These are phyloP conservation scores for Clavispora phyllophila DNA, from an alignment of 805 yeast species.

Conservation along the genomic window DNA sequence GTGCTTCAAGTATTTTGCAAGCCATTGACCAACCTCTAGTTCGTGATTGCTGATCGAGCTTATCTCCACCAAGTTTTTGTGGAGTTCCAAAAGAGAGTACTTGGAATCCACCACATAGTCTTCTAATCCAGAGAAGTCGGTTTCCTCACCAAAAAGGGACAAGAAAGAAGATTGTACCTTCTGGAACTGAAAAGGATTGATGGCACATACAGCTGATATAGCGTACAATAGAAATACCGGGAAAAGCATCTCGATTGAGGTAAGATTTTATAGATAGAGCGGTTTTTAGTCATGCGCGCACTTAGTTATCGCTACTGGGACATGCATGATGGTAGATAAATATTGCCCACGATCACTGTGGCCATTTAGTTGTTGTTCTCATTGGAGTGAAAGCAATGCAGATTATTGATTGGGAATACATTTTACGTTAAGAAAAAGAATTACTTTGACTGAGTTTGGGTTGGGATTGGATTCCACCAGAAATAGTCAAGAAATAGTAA, in stretches of 20 bases:
- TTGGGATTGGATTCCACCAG: no score
- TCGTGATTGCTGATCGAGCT: slow-evolving; percentile 24
- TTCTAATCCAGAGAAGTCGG: neutral
- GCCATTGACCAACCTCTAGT: slow-evolving; percentile 31
- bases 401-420: no score
- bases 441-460: no score
- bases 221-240: neutral
- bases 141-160: neutral
- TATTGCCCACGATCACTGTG: no score
- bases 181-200: neutral
- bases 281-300: neutral
- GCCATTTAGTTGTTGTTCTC: no score
- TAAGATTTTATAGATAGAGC: neutral
- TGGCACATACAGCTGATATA: neutral
- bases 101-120: slow-evolving; percentile 4
- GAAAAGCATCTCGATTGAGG: neutral
- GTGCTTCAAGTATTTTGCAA: slow-evolving; percentile 32
- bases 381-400: no score
- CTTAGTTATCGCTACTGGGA: neutral
- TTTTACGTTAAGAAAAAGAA: no score
- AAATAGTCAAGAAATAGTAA: no score
- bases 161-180: neutral
- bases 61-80: slow-evolving; percentile 21
- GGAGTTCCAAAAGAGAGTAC: slow-evolving; percentile 18
- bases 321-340: neutral